Conservation (phyloP, 2,329 filamentous ascomycete species). For the Fusarium annulatum region DNA sequence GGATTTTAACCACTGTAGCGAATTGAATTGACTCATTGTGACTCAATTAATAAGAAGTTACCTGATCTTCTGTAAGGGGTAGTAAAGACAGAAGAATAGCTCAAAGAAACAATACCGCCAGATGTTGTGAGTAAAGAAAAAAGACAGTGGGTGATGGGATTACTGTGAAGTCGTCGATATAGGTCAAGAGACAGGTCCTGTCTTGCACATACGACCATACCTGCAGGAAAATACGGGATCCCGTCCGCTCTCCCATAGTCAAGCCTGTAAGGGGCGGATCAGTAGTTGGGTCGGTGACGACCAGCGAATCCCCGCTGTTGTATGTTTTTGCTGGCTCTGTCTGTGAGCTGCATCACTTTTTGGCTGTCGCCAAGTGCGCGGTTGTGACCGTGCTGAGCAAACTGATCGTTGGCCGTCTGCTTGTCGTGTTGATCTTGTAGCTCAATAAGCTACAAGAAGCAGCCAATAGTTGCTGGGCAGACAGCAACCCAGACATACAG, state of each 20-base stretch:
- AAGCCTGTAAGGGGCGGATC: slow-evolving; percentile 5
- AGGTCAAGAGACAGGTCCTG: fast-evolving
- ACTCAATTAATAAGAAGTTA: fast-evolving
- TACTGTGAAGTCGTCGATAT: fast-evolving
- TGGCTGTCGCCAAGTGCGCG: background rate
- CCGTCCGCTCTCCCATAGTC: slow-evolving; percentile 15
- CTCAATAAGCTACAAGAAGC: background rate
- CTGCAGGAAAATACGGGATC: slow-evolving; percentile 9
- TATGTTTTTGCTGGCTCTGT: background rate
- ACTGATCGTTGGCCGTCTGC: no score
- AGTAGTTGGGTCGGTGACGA: slow-evolving; percentile 15
- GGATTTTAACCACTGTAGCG: background rate
- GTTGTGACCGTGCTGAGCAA: background rate
- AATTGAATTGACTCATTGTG: fast-evolving
- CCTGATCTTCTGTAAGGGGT: fast-evolving
- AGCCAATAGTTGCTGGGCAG: background rate
- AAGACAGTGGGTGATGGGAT: fast-evolving
- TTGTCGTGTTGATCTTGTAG: no score
- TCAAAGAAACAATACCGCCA: fast-evolving
- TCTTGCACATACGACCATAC: background rate
- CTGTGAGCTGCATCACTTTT: background rate
- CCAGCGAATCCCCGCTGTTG: slow-evolving; percentile 14
- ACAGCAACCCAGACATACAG: no score
- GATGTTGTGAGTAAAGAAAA: no score
- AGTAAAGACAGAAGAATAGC: background rate